Percentiles rank a stretch among this genome's conserved stretches.
Conservation (phyloP, 352 stramenopile genomes). For the Phytophthora litchii region DNA sequence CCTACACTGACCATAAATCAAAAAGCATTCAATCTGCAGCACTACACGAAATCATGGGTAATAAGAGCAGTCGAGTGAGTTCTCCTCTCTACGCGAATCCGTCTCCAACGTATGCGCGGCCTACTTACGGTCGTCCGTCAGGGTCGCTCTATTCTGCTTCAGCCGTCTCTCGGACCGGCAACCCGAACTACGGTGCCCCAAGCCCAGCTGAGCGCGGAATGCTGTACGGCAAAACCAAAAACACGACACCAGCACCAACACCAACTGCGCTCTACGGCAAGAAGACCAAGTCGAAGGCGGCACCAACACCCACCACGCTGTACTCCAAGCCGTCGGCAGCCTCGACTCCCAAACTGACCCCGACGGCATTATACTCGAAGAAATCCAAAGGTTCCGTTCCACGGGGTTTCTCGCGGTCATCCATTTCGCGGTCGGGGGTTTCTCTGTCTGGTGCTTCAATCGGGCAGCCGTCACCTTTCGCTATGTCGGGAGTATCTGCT, state of each 20-base stretch:
- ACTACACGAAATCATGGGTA: constrained; percentile 24
- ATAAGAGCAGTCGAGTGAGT: constrained; percentile 30
- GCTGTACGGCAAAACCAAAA: constrained; percentile 37
- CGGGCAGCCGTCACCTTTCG: constrained; percentile 31
- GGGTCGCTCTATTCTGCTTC: constrained; percentile 32
- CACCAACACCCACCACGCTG: constrained; percentile 22
- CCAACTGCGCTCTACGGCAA: constrained; percentile 33
- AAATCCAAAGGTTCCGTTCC: constrained; percentile 19
- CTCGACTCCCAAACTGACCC: constrained; percentile 27
- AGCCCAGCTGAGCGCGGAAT: constrained; percentile 33
- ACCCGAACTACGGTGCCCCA: constrained; percentile 22
- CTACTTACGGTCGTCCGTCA: constrained; percentile 19
- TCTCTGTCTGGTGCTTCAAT: constrained; percentile 26
- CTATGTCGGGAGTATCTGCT: constrained; percentile 23
- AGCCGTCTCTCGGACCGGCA: constrained; percentile 11
- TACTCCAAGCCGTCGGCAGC: constrained; percentile 30
- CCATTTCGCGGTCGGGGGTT: constrained; percentile 22
- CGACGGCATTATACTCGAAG: constrained; percentile 38
- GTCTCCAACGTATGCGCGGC: constrained; percentile 24
- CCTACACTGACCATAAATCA: constrained; percentile 7
- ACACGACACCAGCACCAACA: constrained; percentile 14
- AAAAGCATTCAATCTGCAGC: constrained; percentile 10
- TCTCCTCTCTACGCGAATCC: constrained; percentile 22
- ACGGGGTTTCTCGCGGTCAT: constrained; percentile 31
- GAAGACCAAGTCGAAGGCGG: constrained; percentile 22